These are phyloP conservation scores for Termitomyces sp. DNA, from an alignment of 768 basidiomycete species.

Conservation along the genomic window DNA sequence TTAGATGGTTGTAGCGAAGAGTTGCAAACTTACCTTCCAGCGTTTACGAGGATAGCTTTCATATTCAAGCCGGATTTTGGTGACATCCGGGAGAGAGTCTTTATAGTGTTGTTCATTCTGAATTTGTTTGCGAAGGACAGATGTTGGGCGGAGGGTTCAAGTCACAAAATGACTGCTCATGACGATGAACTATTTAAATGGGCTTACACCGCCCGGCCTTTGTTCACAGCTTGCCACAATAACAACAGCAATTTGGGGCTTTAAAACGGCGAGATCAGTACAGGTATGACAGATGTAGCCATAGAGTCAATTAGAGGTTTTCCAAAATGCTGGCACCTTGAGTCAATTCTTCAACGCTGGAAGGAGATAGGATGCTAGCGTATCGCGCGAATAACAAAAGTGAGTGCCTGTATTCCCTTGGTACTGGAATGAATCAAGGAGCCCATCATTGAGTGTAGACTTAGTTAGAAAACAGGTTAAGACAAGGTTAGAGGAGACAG, in stretches of 20 bases:
- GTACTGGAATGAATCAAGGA: not conserved
- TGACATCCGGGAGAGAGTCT: not conserved
- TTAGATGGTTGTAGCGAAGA: not conserved
- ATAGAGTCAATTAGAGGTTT: not conserved
- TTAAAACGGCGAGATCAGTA: not conserved
- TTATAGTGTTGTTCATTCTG: not conserved
- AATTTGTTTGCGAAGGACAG: not conserved
- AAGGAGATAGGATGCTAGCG: not conserved
- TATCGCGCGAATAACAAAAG: not conserved
- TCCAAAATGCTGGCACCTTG: not conserved
- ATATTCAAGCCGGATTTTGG: not conserved
- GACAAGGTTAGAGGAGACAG: too few relatives aligned
- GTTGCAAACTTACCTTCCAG: not conserved
- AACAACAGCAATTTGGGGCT: not conserved
- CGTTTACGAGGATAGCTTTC: not conserved
- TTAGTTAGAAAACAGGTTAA: not conserved
- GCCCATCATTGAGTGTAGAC: too few relatives aligned
- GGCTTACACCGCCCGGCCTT: not conserved
- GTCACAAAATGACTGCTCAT: not conserved
- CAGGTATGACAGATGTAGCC: not conserved
- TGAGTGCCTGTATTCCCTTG: not conserved
- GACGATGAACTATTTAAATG: not conserved
- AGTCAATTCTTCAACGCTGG: too few relatives aligned
- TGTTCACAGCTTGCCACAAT: not conserved
- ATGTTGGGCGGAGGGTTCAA: not conserved